A percentile compares a stretch with the other conserved stretches of the same genome.
phyloP scores from a whole-genome alignment of 2,329 filamentous ascomycete species.

The Arthrobotrys entomopaga region DNA sequence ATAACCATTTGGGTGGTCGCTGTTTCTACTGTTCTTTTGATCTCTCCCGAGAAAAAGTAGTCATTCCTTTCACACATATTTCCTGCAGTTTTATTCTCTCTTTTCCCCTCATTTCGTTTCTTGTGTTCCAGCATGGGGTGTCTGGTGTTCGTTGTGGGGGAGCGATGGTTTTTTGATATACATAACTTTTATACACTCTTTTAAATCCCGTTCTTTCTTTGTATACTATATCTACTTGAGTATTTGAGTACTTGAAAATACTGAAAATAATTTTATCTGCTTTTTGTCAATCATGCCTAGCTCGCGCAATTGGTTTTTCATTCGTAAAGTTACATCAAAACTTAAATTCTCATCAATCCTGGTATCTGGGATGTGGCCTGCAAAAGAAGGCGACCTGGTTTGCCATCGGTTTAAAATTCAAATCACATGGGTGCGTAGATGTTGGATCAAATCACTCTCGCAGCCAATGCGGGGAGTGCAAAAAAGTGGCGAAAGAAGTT shows the following conservation, averaged over 20 bases:
- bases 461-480: too few species aligned
- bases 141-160: slow-evolving; percentile 24
- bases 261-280: slow-evolving; percentile 1
- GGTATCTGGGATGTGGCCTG: too few species aligned
- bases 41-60: slow-evolving; percentile 3
- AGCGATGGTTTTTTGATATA: slow-evolving; percentile 11
- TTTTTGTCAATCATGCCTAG: neutral
- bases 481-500: too few species aligned
- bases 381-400: too few species aligned
- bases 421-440: too few species aligned
- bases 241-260: slow-evolving; percentile 18
- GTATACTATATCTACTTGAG: slow-evolving; percentile 23
- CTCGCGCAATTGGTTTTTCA: too few species aligned
- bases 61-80: slow-evolving; percentile 8
- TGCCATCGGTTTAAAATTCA: too few species aligned
- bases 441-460: too few species aligned
- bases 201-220: slow-evolving; percentile 22
- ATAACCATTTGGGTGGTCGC: slow-evolving; percentile 14
- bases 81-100: slow-evolving; percentile 10
- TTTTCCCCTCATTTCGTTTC: slow-evolving; percentile 22
- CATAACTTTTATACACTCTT: slow-evolving; percentile 24
- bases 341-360: too few species aligned
- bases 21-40: slow-evolving; percentile 16
- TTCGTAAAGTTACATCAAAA: too few species aligned
- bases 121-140: slow-evolving; percentile 28